These are phyloP conservation scores for Dalbergia cultrata DNA, from an alignment of 306 rosid species.

Conservation along the genomic window DNA sequence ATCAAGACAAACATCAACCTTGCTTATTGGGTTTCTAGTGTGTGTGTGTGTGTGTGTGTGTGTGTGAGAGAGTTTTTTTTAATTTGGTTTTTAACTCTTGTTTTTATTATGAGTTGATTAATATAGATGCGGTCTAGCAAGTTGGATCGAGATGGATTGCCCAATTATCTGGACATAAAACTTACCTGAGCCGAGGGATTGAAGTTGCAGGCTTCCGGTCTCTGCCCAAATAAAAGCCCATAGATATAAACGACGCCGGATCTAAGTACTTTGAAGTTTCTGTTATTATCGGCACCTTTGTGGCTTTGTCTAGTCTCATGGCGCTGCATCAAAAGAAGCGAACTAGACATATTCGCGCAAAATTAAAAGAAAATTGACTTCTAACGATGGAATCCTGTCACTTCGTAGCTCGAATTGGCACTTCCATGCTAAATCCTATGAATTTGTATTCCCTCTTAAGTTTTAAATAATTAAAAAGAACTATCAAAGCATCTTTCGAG, in stretches of 20 bases:
- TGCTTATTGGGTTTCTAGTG: neutral
- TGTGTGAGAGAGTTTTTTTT: too few relatives aligned
- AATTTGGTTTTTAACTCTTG: too few relatives aligned
- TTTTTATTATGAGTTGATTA: too few relatives aligned
- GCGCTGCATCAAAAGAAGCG: neutral
- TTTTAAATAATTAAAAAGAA: neutral
- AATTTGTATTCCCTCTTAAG: neutral
- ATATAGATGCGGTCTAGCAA: too few relatives aligned
- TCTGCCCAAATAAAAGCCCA: neutral
- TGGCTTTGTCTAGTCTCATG: neutral
- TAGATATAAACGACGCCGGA: neutral
- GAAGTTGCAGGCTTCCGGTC: neutral
- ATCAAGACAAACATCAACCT: neutral
- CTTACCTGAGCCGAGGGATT: neutral
- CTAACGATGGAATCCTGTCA: neutral
- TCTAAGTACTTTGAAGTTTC: neutral
- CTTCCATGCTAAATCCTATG: neutral
- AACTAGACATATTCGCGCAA: neutral
- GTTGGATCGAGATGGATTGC: too few relatives aligned
- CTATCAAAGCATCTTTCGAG: neutral
- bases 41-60: too few relatives aligned
- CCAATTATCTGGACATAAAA: too few relatives aligned
- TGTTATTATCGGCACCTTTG: neutral
- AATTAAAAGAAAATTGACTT: neutral
- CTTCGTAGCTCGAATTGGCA: neutral